These are phyloP conservation scores for Sphagnurus paluster DNA, from an alignment of 1,284 basidiomycete species.

Conservation along the genomic window DNA sequence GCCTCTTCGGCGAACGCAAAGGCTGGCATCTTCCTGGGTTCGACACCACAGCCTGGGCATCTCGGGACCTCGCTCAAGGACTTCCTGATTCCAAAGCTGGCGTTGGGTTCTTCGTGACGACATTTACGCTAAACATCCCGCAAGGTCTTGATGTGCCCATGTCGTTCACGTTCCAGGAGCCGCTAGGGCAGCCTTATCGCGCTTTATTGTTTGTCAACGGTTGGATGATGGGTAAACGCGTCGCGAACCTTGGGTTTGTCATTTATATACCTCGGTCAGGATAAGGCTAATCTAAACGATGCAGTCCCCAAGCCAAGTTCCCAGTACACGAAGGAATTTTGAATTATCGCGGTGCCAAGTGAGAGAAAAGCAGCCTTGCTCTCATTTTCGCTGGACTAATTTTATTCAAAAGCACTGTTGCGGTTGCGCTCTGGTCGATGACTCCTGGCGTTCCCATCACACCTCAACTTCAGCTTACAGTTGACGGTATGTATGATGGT, in stretches of 20 bases:
- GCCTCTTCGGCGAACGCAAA: conserved; percentile 72
- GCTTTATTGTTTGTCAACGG: conserved; percentile 78
- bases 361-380: conserved; percentile 21
- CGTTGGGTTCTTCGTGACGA: conserved; percentile 79
- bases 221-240: conserved; percentile 84
- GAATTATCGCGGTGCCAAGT: conserved; percentile 72
- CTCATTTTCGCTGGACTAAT: conserved; percentile 3
- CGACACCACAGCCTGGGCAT: conserved; percentile 59
- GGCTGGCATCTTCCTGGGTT: conserved; percentile 85
- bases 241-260: conserved; percentile 66
- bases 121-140: conserved; percentile 62
- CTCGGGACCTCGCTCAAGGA: conserved; percentile 53
- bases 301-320: conserved; percentile 73
- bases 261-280: neutral
- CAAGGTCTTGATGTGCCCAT: conserved; percentile 61
- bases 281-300: conserved; percentile 2
- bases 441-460: conserved; percentile 43
- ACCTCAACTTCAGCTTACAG: conserved; percentile 53
- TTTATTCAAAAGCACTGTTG: conserved; percentile 58
- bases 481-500: conserved; percentile 63
- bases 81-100: conserved; percentile 58
- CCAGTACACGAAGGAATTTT: conserved; percentile 78
- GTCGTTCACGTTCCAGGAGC: conserved; percentile 67
- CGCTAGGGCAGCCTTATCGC: conserved; percentile 61
- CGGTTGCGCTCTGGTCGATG: conserved; percentile 71